Evolutionary conservation across 73 alveolate species (phyloP).

Genomic region (Tetrahymena thermophila): DNA sequence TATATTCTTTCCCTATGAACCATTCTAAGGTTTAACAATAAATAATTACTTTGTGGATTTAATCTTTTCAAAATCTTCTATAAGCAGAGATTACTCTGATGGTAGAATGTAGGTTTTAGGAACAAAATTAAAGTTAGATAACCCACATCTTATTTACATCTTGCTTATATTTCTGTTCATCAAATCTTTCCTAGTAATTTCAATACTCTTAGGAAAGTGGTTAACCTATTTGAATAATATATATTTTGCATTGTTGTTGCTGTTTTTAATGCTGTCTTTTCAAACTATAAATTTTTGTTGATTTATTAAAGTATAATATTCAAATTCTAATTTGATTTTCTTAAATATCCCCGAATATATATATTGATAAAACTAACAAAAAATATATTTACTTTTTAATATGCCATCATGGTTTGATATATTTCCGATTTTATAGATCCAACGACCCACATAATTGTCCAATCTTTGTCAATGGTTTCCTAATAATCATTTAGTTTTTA

Average conservation of each 20-base stretch:
- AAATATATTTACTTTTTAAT: conserved; percentile 6
- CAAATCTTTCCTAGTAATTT: conserved; percentile 65
- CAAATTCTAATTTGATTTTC: neutral
- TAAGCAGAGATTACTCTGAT: conserved; percentile 39
- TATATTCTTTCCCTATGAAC: conserved; percentile 74
- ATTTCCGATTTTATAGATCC: conserved; percentile 22
- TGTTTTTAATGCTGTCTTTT: too few relatives aligned
- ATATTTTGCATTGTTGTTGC: neutral
- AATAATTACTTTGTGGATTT: conserved; percentile 15
- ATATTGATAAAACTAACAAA: neutral
- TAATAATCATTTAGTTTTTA: neutral
- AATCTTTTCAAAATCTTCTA: conserved; percentile 42
- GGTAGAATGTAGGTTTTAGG: conserved; percentile 72
- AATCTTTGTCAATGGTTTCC: conserved; percentile 31
- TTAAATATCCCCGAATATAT: neutral
- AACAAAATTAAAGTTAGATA: conserved; percentile 43
- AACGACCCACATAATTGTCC: conserved; percentile 26
- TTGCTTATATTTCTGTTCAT: conserved; percentile 47
- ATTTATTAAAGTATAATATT: too few relatives aligned
- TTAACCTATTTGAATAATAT: neutral
- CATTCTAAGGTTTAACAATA: conserved; percentile 74
- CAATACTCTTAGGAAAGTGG: conserved; percentile 69
- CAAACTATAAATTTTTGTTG: neutral
- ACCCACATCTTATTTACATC: conserved; percentile 59
- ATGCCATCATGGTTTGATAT: conserved; percentile 16